These are phyloP conservation scores for Jaltomata sinuosa DNA, from an alignment of 257 asterid genomes.

Conservation along the genomic window DNA sequence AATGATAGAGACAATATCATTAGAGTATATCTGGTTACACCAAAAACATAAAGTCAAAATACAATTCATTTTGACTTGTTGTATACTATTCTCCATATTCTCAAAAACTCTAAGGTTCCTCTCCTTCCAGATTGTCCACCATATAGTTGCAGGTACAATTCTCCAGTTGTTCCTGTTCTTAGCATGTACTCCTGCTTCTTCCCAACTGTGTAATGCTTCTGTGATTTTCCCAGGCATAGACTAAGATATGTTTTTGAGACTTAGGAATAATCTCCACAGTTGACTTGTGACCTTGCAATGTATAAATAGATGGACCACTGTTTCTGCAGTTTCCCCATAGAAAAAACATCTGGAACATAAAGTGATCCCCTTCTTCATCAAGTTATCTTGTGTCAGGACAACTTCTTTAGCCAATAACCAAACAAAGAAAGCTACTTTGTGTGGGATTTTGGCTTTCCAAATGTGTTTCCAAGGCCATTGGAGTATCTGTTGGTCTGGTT, in stretches of 20 bases:
- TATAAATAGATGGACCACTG: neutral
- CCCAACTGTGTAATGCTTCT: neutral
- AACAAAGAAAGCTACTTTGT: neutral
- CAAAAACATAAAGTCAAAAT: no score
- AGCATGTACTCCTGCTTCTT: neutral
- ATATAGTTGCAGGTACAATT: neutral
- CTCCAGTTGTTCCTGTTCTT: neutral
- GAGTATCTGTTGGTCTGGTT: neutral
- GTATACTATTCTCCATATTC: neutral
- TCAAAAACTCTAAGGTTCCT: no score
- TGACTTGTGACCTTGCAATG: neutral
- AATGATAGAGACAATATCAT: no score
- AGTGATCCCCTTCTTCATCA: neutral
- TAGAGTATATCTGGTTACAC: no score
- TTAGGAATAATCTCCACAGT: neutral
- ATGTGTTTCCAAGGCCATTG: neutral
- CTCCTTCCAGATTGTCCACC: neutral
- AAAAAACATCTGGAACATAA: neutral
- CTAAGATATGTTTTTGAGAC: neutral
- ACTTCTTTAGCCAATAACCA: neutral
- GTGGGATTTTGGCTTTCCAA: neutral
- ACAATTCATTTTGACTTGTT: no score
- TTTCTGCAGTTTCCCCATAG: neutral
- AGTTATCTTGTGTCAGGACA: neutral
- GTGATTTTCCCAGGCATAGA: neutral